phyloP scores from a whole-genome alignment of 495 filamentous ascomycete genomes.

The Endocarpon pusillum region DNA sequence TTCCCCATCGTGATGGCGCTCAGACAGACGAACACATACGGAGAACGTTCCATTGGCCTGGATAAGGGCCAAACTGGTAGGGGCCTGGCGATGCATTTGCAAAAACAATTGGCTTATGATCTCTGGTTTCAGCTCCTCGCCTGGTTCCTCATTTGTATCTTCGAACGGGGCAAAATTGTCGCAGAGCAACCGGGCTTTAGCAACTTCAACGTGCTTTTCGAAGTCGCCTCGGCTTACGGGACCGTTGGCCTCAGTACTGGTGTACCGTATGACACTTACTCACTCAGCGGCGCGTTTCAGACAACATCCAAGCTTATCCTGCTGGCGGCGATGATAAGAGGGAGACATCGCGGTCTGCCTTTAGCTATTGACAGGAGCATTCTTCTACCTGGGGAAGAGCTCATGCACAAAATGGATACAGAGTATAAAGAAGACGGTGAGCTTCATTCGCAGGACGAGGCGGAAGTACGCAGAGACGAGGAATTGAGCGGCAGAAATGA shows the following conservation, averaged over 20 bases:
- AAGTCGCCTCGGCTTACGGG: constrained; percentile 70
- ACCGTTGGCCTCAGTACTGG: constrained; percentile 70
- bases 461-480: no score
- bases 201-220: constrained; percentile 78
- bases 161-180: constrained; percentile 52
- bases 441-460: no score
- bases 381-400: constrained; percentile 51
- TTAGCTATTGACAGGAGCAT: constrained; percentile 69
- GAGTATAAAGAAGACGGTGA: no score
- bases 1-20: no score
- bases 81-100: no score
- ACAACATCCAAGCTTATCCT: constrained; percentile 57
- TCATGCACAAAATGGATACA: no score
- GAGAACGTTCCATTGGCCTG: constrained; percentile 57
- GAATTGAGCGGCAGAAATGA: no score
- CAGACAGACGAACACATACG: constrained; percentile 60
- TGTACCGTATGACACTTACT: constrained; percentile 45
- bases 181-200: constrained; percentile 47
- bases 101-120: constrained; percentile 77
- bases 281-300: constrained; percentile 58
- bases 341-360: constrained; percentile 62
- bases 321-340: constrained; percentile 59
- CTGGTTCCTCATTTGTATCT: constrained; percentile 52
- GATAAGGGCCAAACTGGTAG: no score
- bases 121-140: constrained; percentile 71